phyloP scores from a whole-genome alignment of 148 eudicot genomes.

The Chenopodium suecicum region DNA sequence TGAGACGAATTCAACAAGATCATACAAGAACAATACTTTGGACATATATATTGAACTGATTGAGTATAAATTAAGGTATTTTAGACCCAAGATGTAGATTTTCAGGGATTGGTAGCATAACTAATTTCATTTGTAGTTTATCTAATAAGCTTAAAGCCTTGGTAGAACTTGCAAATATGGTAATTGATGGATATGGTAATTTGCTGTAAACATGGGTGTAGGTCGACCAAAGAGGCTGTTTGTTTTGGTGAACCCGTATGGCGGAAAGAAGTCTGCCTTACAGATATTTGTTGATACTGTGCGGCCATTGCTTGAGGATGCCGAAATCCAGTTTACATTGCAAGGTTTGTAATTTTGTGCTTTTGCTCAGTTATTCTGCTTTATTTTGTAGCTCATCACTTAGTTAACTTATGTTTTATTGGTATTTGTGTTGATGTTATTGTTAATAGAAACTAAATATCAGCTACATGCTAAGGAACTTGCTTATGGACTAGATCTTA shows the following conservation, averaged over 20 bases:
- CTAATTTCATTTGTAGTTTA: no score
- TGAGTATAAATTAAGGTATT: not conserved
- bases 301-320: conserved; percentile 79
- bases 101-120: no score
- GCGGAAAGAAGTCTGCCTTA: conserved; percentile 71
- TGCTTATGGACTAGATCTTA: conserved; percentile 61
- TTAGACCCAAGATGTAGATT: not conserved
- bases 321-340: conserved; percentile 57
- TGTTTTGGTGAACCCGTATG: conserved; percentile 82
- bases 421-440: conserved; percentile 22
- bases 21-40: no score
- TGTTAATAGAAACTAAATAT: conserved; percentile 58
- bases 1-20: no score
- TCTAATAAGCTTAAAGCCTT: not conserved
- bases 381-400: not conserved
- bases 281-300: conserved; percentile 60
- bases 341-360: conserved; percentile 45
- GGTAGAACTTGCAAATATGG: not conserved
- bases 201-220: conserved; percentile 24
- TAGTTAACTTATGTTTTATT: not conserved
- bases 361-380: not conserved
- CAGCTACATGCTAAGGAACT: conserved; percentile 89
- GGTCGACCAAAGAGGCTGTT: conserved; percentile 81
- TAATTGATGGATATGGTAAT: not conserved
- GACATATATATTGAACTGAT: no score